Evolutionary conservation across 2,329 filamentous ascomycete species (phyloP).

Genomic region (Ophiostoma angusticollis): DNA sequence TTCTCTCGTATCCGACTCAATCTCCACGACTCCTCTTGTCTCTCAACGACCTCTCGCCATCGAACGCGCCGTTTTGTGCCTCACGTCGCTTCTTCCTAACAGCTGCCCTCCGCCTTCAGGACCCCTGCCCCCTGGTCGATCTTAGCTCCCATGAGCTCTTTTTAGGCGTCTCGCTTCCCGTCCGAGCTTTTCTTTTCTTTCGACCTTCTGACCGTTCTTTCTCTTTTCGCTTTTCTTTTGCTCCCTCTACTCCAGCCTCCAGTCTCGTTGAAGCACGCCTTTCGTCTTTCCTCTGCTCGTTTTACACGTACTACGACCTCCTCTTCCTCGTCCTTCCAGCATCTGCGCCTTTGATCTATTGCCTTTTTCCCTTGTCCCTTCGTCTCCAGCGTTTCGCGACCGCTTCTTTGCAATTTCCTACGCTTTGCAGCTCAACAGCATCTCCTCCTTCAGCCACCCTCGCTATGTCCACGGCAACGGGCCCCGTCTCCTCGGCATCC

Average conservation of each 20-base stretch:
- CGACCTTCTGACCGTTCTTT: not conserved
- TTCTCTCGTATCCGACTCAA: too few species aligned
- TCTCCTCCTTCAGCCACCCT: not conserved
- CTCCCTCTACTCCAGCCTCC: too few species aligned
- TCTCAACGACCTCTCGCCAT: too few species aligned
- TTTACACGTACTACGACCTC: too few species aligned
- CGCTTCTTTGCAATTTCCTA: not conserved
- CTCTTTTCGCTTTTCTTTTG: not conserved
- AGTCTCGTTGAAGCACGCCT: too few species aligned
- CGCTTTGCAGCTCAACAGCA: not conserved
- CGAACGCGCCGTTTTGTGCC: too few species aligned
- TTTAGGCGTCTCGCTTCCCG: not conserved
- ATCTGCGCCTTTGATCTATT: too few species aligned
- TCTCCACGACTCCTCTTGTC: too few species aligned
- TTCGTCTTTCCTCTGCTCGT: too few species aligned
- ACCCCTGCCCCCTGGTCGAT: not conserved
- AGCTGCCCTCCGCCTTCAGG: not conserved
- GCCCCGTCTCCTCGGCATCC: slow-evolving; percentile 4
- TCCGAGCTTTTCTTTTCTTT: not conserved
- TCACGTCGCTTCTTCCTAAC: not conserved
- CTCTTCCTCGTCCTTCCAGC: too few species aligned
- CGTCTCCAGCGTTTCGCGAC: not conserved
- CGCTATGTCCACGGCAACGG: slow-evolving; percentile 9
- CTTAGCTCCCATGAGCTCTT: not conserved
- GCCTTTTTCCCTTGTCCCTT: not conserved